Evolutionary conservation across 2,329 filamentous ascomycete species (phyloP), one percentile per base, ranked within the genome.

Genomic region (Metarhizium humberi): DNA sequence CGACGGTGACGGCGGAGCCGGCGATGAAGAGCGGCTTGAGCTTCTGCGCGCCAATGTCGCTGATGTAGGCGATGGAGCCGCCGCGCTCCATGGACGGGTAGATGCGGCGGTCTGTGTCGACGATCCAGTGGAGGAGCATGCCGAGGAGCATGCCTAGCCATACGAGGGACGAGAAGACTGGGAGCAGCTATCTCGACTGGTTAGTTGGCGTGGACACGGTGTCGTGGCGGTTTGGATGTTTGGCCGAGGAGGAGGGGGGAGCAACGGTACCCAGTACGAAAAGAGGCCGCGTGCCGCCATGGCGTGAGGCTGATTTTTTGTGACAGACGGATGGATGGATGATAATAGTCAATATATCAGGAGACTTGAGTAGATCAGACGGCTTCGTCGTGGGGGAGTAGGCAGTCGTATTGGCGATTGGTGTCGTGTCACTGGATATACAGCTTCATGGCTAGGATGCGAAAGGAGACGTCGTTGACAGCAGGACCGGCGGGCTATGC

Each of bases 11-110:
- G 54, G 77, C 74, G 64, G 80, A 85, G 62, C 88, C 86, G 38
- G 84, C 76, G 64, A 94, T 85, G 75, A 94, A 94, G 58, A 92
- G 77, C 2, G 89, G 88, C 67, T 92, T 88, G 18, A 92, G 78
- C 32, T 75, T 70, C 42, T 67, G 66, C 25, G 81, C 81, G 58
- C 82, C 84, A 13, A 86, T 75, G 70, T 88, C 82, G 61, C 82
- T 87, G 64, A 89, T 90, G 73, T 86, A 91, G 58, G 88, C 83
- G 47, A 92, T 85, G 30, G 62, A 68, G 66, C 88, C 85, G 36
- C 61, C 59, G 0, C 59, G 50, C 20, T 73, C 68, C 84, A 90
- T 88, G 45, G 81, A 85, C 3, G 73, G 56, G 64, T 87, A 89
- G 59, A 74, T 73, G 1, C 72, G 75, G n/a, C 72, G 70, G 55